Evolutionary conservation across 306 rosid species (phyloP).

Genomic region (Senna siamea): DNA sequence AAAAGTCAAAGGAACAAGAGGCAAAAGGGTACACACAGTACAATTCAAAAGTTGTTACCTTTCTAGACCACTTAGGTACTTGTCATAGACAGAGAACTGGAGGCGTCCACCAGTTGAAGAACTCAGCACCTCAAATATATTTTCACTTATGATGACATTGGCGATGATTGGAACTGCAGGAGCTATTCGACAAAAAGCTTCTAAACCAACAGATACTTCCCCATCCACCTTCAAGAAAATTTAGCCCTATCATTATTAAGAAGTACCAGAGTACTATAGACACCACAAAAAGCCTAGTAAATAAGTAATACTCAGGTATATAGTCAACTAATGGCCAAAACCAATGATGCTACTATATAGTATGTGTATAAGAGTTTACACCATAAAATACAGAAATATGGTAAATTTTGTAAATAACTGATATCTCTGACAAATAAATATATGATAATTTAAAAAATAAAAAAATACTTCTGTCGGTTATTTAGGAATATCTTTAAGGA

Average conservation of each 20-base stretch:
- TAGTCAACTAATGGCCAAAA: too few species aligned
- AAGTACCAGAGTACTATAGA: slow-evolving; percentile 34
- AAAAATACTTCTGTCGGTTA: too few species aligned
- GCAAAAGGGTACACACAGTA: not conserved
- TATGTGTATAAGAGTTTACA: too few species aligned
- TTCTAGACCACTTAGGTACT: slow-evolving; percentile 77
- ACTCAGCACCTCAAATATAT: slow-evolving; percentile 81
- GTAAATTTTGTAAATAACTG: too few species aligned
- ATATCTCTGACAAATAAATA: too few species aligned
- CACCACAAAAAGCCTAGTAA: not conserved
- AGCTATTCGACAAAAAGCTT: slow-evolving; percentile 95
- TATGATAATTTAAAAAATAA: too few species aligned
- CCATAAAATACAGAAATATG: too few species aligned
- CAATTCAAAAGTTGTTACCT: slow-evolving; percentile 54
- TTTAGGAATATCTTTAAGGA: too few species aligned
- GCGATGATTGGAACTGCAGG: slow-evolving; percentile 91
- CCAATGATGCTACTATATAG: too few species aligned
- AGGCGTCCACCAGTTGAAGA: slow-evolving; percentile 74
- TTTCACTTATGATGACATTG: slow-evolving; percentile 73
- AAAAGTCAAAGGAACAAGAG: slow-evolving; percentile 13
- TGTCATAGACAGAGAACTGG: slow-evolving; percentile 74
- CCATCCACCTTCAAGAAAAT: slow-evolving; percentile 69
- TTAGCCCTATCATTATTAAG: slow-evolving; percentile 29
- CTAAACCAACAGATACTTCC: slow-evolving; percentile 71
- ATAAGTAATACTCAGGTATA: too few species aligned